Percentiles rank a stretch among this genome's conserved stretches.
Conservation (phyloP, 106 monocot species). For the Xerophyta viscosa region DNA sequence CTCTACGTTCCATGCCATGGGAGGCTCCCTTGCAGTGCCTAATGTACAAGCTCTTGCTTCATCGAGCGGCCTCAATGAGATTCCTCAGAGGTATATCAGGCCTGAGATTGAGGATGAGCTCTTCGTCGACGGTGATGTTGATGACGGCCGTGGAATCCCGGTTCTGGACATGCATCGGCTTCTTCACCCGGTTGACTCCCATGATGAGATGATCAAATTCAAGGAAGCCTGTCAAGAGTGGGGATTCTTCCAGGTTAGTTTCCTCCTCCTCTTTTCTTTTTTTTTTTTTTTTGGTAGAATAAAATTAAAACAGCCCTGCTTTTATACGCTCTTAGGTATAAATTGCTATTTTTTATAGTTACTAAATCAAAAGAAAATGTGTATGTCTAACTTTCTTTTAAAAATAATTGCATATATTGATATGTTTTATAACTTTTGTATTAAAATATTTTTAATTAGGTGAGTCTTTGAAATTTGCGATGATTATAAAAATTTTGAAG, state of each 20-base stretch:
- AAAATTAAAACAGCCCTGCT: too few relatives aligned
- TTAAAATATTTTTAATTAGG: too few relatives aligned
- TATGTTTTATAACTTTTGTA: too few relatives aligned
- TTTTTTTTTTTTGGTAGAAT: too few relatives aligned
- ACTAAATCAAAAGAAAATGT: too few relatives aligned
- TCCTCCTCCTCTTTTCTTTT: background rate
- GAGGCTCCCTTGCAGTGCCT: background rate
- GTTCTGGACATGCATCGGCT: constrained; percentile 16
- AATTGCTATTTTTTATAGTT: too few relatives aligned
- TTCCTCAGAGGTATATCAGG: constrained; percentile 18
- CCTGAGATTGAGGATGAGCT: constrained; percentile 9
- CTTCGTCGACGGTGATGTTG: background rate
- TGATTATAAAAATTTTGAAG: too few relatives aligned
- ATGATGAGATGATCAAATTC: constrained; percentile 15
- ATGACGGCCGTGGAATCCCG: constrained; percentile 4
- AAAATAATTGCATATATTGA: too few relatives aligned
- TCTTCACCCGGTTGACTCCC: background rate
- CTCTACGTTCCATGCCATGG: background rate
- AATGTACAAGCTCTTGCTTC: constrained; percentile 25
- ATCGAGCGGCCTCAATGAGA: constrained; percentile 2
- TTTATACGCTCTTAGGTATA: too few relatives aligned
- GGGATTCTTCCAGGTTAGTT: constrained; percentile 33
- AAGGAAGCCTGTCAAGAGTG: constrained; percentile 26
- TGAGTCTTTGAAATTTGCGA: too few relatives aligned
- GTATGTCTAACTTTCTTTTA: too few relatives aligned